Conservation (phyloP, 148 eudicot genomes). For the Vaccinium macrocarpon region DNA sequence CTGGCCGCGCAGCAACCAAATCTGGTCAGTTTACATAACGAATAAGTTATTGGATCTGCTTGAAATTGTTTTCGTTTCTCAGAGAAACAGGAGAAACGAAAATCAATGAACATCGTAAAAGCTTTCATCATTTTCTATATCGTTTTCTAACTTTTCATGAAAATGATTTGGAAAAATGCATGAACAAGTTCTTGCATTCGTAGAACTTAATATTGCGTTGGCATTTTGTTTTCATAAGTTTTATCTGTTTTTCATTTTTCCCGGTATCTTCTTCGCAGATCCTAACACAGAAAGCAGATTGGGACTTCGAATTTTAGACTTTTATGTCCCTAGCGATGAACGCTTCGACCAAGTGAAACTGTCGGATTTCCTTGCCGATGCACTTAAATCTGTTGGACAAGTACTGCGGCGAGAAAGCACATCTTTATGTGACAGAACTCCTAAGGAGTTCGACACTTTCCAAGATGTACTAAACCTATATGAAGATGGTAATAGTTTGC, state of each 20-base stretch:
- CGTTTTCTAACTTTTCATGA: no score
- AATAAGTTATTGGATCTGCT: neutral
- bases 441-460: conserved; percentile 72
- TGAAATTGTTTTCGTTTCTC: neutral
- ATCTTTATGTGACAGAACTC: conserved; percentile 54
- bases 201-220: neutral
- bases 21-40: conserved; percentile 39
- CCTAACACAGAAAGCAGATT: conserved; percentile 59
- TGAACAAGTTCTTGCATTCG: no score
- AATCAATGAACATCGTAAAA: no score
- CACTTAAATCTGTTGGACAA: conserved; percentile 66
- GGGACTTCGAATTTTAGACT: conserved; percentile 56
- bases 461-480: conserved; percentile 62
- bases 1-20: conserved; percentile 66
- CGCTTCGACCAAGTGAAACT: conserved; percentile 62
- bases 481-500: conserved; percentile 49
- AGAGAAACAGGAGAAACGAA: no score
- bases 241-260: neutral
- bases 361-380: conserved; percentile 76
- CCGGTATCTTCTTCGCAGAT: conserved; percentile 39
- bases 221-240: neutral
- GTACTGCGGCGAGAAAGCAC: conserved; percentile 49
- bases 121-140: no score
- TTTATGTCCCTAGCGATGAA: conserved; percentile 88
- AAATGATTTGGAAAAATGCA: no score